Evolutionary conservation across 441 rosid species (phyloP).

Genomic region (Erysimum pusillum): DNA sequence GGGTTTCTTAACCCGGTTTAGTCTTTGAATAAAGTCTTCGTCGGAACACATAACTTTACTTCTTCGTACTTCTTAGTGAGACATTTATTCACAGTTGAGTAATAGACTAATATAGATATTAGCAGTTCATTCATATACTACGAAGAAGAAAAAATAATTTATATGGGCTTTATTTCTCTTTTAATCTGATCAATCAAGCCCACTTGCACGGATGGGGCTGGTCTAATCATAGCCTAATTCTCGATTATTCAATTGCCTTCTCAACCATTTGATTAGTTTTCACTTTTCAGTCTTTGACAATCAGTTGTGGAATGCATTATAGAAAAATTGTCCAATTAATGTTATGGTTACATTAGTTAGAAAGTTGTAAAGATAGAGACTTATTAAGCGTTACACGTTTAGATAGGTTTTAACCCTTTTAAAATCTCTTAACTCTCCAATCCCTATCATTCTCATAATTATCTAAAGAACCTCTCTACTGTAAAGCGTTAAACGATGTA

Average conservation of each 20-base stretch:
- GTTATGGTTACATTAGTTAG: no score
- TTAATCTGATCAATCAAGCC: neutral
- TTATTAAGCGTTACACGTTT: slow-evolving; percentile 14
- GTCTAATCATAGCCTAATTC: slow-evolving; percentile 8
- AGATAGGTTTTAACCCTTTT: slow-evolving; percentile 4
- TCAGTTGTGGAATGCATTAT: neutral
- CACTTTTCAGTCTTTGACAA: neutral
- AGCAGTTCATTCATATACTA: no score
- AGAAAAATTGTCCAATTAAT: slow-evolving; percentile 1
- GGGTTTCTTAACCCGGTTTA: slow-evolving; percentile 36
- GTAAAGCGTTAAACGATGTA: slow-evolving; percentile 1
- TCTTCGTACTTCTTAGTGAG: neutral
- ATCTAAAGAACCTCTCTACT: neutral
- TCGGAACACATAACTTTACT: neutral
- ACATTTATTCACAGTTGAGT: no score
- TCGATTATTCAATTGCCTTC: neutral
- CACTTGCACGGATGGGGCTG: neutral
- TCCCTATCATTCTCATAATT: slow-evolving; percentile 12
- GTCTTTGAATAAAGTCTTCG: slow-evolving; percentile 41
- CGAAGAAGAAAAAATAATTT: no score
- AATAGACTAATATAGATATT: no score
- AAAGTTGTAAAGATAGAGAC: no score
- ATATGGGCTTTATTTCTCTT: slow-evolving; percentile 13
- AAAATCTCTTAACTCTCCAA: neutral
- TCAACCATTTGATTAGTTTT: neutral